Percentiles rank a stretch among this genome's conserved stretches.
These are phyloP conservation scores for Stephania yunnanensis DNA, from an alignment of 164 flowering plant genomes.

Conservation along the genomic window DNA sequence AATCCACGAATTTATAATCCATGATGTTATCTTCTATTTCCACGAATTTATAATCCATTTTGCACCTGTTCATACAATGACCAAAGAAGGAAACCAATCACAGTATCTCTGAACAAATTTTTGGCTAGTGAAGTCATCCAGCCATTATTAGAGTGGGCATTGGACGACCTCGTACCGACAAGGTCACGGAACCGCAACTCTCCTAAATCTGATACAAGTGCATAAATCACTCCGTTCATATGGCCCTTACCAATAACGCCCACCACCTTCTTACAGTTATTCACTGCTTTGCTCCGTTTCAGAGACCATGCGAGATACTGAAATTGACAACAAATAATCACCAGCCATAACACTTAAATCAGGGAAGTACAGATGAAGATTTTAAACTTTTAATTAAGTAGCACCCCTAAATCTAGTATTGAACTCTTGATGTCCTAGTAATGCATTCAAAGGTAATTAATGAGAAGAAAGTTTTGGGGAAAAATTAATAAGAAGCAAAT, in stretches of 20 bases:
- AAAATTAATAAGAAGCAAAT: too few species aligned
- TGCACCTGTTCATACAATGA: slow-evolving; percentile 52
- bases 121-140: slow-evolving; percentile 38
- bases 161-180: slow-evolving; percentile 36
- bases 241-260: slow-evolving; percentile 94
- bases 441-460: background rate
- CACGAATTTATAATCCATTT: slow-evolving; percentile 5
- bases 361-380: background rate
- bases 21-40: background rate
- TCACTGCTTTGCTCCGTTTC: slow-evolving; percentile 91
- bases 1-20: too few species aligned
- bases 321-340: slow-evolving; percentile 8
- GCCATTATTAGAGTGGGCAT: slow-evolving; percentile 25
- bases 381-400: background rate
- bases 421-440: background rate
- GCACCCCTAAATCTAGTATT: background rate
- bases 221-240: slow-evolving; percentile 87
- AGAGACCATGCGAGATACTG: slow-evolving; percentile 94
- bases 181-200: slow-evolving; percentile 77
- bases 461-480: background rate
- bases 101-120: slow-evolving; percentile 64
- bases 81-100: slow-evolving; percentile 61
- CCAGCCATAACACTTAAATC: background rate
- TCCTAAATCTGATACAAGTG: slow-evolving; percentile 75
- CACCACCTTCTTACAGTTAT: slow-evolving; percentile 63